Evolutionary conservation across 306 rosid genomes (phyloP).

Genomic region (Rosa lucieae): DNA sequence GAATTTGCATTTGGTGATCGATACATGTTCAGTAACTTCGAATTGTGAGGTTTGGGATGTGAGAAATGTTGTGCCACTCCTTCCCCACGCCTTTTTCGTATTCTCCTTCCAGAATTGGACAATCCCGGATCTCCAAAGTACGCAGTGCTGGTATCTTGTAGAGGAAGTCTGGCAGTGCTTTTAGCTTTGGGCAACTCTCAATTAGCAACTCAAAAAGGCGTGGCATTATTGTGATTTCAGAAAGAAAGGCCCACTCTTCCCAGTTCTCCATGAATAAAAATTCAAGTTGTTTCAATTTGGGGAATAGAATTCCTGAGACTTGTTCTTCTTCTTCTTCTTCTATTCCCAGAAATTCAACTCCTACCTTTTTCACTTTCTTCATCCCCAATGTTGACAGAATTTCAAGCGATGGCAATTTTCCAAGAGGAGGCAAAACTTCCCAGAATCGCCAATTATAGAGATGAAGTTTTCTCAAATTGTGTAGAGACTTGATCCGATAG

Average conservation of each 20-base stretch:
- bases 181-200: background rate
- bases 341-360: too few relatives aligned
- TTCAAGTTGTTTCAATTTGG: too few relatives aligned
- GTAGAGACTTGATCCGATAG: background rate
- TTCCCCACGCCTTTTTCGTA: background rate
- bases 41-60: background rate
- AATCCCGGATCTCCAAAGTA: accelerated
- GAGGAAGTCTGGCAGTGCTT: background rate
- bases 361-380: too few relatives aligned
- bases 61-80: background rate
- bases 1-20: background rate
- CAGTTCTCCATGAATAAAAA: background rate
- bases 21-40: background rate
- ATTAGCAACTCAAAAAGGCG: background rate
- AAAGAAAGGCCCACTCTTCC: slow-evolving; percentile 3
- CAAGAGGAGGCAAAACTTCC: slow-evolving; percentile 14
- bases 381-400: accelerated
- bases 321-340: too few relatives aligned
- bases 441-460: background rate
- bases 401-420: background rate
- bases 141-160: background rate
- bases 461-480: background rate
- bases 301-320: too few relatives aligned
- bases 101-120: background rate
- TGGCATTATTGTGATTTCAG: background rate